phyloP scores from a whole-genome alignment of 495 filamentous ascomycete genomes.

The Penicillium daleae region DNA sequence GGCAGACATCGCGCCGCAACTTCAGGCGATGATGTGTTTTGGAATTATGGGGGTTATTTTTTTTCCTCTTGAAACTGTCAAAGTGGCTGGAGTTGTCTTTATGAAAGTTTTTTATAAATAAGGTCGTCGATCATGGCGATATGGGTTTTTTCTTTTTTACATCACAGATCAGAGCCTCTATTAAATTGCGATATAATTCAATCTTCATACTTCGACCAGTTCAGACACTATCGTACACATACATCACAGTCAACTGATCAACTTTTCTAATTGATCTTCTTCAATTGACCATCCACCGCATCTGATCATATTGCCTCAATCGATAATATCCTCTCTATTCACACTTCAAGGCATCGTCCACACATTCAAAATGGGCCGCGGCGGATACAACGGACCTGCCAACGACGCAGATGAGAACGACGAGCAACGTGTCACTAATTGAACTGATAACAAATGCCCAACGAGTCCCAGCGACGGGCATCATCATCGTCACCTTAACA shows the following conservation, averaged over 20 bases:
- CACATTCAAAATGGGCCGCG: constrained; percentile 49
- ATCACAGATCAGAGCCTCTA: not conserved
- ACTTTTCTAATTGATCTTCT: not conserved
- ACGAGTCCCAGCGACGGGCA: not conserved
- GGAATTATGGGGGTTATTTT: constrained; percentile 3
- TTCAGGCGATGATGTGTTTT: constrained; percentile 3
- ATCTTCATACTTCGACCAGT: not conserved
- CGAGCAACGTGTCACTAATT: not conserved
- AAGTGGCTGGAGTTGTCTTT: not conserved
- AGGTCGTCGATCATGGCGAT: constrained; percentile 7
- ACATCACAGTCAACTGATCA: not conserved
- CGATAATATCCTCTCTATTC: not conserved
- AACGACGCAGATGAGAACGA: constrained; percentile 11
- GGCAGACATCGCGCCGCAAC: not conserved
- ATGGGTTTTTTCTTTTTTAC: not conserved
- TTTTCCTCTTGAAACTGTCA: not conserved
- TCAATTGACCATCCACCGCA: not conserved
- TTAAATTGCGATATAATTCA: not conserved
- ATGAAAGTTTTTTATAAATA: constrained; percentile 5
- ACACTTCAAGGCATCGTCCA: not conserved
- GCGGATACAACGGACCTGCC: constrained; percentile 54
- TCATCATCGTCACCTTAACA: not conserved
- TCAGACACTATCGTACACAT: not conserved
- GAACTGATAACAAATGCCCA: not conserved
- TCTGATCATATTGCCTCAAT: not conserved